These are phyloP conservation scores for Talaromyces liani DNA, from an alignment of 495 filamentous ascomycete species.

Conservation along the genomic window DNA sequence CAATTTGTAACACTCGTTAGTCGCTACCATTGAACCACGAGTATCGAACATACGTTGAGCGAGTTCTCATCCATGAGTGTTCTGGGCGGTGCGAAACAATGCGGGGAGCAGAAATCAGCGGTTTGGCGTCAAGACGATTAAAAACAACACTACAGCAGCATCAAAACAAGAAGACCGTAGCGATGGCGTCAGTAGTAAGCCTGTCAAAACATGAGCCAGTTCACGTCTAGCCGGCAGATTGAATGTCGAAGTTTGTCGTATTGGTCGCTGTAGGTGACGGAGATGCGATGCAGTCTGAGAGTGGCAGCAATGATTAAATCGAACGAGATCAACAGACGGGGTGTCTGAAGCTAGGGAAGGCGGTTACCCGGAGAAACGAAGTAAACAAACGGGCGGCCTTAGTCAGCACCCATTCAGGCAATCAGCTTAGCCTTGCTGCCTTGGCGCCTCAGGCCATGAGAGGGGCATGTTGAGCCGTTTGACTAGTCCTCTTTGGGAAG, in stretches of 20 bases:
- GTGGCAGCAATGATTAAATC: background rate
- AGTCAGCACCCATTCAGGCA: slow-evolving; percentile 1
- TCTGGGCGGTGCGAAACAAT: background rate
- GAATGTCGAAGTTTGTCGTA: background rate
- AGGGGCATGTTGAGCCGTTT: background rate
- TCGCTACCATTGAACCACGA: background rate
- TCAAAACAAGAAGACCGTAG: background rate
- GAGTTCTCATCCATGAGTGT: slow-evolving; percentile 8
- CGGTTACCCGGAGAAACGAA: slow-evolving; percentile 6
- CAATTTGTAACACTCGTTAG: background rate
- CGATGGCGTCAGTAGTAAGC: background rate
- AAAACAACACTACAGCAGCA: background rate
- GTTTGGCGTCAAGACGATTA: background rate
- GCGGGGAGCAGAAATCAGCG: background rate
- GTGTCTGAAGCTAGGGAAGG: background rate
- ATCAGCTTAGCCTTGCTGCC: background rate
- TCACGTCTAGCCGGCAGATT: background rate
- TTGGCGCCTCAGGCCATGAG: background rate
- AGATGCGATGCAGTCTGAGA: background rate
- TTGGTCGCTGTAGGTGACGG: background rate
- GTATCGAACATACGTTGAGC: slow-evolving; percentile 1
- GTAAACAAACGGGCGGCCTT: slow-evolving; percentile 9
- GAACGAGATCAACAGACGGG: background rate
- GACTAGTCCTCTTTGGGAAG: background rate
- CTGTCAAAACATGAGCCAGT: background rate